Conservation (phyloP, 352 stramenopile species). For the Peronospora tabacina region DNA sequence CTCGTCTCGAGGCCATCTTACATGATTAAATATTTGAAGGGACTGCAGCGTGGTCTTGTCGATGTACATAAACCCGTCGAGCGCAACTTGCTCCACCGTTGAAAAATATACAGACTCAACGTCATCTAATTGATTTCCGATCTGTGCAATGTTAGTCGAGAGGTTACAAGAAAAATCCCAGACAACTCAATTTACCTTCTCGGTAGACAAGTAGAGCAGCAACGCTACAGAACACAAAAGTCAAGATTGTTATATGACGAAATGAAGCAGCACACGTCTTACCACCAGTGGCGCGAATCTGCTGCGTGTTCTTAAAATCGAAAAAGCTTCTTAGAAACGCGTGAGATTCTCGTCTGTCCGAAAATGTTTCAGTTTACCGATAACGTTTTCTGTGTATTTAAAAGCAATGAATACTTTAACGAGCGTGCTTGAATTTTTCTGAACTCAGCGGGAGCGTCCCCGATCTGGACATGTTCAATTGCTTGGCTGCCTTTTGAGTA, state of each 20-base stretch:
- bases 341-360: constrained; percentile 45
- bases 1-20: constrained; percentile 18
- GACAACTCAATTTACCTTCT: constrained; percentile 42
- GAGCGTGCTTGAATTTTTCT: constrained; percentile 15
- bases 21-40: constrained; percentile 78
- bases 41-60: constrained; percentile 61
- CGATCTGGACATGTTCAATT: constrained; percentile 62
- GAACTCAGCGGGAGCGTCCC: constrained; percentile 26
- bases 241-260: background rate
- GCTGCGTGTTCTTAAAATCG: constrained; percentile 64
- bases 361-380: background rate
- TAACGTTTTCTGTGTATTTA: background rate
- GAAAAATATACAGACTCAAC: constrained; percentile 45
- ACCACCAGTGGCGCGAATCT: constrained; percentile 75
- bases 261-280: constrained; percentile 1
- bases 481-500: constrained; percentile 62
- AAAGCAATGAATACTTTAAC: constrained; percentile 9
- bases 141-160: constrained; percentile 32
- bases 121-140: constrained; percentile 75
- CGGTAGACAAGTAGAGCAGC: constrained; percentile 49
- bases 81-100: constrained; percentile 50
- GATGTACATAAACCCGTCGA: constrained; percentile 79
- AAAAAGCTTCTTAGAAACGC: constrained; percentile 71
- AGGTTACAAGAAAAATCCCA: background rate
- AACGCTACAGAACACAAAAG: constrained; percentile 34